Evolutionary conservation across 352 stramenopile genomes (phyloP).

Genomic region (Pythium vanterpoolii): DNA sequence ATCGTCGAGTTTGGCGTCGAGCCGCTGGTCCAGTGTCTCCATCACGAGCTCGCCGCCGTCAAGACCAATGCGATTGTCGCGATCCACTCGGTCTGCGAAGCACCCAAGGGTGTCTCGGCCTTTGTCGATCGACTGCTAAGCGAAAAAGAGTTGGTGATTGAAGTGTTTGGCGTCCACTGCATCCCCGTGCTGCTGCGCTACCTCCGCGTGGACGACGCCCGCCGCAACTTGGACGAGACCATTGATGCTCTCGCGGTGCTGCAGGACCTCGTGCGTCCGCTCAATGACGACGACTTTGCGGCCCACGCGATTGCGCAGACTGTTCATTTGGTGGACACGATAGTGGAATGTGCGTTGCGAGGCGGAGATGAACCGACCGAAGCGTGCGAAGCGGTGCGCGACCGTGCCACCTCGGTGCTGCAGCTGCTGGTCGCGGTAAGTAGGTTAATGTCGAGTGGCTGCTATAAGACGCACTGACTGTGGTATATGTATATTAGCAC

Average conservation of each 20-base stretch:
- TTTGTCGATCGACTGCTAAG: constrained; percentile 44
- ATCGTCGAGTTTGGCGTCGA: constrained; percentile 73
- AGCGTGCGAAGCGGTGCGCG: background rate
- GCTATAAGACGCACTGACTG: background rate
- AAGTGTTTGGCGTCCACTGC: constrained; percentile 50
- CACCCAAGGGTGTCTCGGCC: constrained; percentile 34
- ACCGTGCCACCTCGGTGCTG: constrained; percentile 23
- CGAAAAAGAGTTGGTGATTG: constrained; percentile 36
- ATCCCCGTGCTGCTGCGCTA: constrained; percentile 45
- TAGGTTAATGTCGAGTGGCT: background rate
- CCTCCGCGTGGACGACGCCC: constrained; percentile 21
- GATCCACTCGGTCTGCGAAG: constrained; percentile 66
- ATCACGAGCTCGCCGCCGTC: constrained; percentile 34
- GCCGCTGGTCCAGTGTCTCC: constrained; percentile 53
- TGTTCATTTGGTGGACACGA: constrained; percentile 45
- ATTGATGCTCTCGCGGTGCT: constrained; percentile 39
- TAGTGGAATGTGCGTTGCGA: constrained; percentile 27
- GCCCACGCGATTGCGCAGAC: constrained; percentile 40
- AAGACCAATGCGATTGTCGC: constrained; percentile 51
- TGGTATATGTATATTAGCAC: constrained; percentile 1
- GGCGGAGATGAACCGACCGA: background rate
- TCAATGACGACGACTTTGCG: constrained; percentile 11
- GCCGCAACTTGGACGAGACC: constrained; percentile 44
- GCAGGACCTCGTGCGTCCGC: constrained; percentile 23
- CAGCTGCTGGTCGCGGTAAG: constrained; percentile 25